Conservation (phyloP, 1,139 yeast species). For the Blastobotrys malaysiensis region DNA sequence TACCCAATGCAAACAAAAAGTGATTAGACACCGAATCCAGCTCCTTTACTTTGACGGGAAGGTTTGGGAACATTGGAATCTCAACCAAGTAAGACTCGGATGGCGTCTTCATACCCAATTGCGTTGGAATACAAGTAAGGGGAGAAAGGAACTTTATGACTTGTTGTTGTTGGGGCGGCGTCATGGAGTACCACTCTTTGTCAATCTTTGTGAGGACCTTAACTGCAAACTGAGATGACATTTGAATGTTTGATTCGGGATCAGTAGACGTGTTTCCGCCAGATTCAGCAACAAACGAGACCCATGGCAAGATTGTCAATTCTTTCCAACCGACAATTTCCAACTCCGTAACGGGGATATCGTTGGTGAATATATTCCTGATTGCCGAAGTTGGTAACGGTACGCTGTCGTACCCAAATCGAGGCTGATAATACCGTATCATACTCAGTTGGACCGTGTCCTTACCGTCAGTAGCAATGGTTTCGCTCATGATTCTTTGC, state of each 20-base stretch:
- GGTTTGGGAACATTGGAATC: conserved; percentile 35
- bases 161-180: conserved; percentile 10
- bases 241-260: conserved; percentile 20
- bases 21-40: conserved; percentile 26
- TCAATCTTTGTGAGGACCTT: conserved; percentile 27
- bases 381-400: conserved; percentile 34
- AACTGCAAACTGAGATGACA: conserved; percentile 27
- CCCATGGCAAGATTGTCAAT: conserved; percentile 28
- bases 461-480: conserved; percentile 17
- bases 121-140: conserved; percentile 36
- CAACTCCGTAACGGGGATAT: conserved; percentile 16
- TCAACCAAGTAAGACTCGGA: conserved; percentile 32
- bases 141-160: conserved; percentile 21
- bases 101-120: conserved; percentile 36
- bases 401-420: conserved; percentile 23
- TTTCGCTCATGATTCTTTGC: conserved; percentile 13
- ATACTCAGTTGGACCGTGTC: conserved; percentile 22
- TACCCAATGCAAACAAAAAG: conserved; percentile 33
- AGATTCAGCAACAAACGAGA: conserved; percentile 20
- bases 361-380: conserved; percentile 23
- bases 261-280: not conserved
- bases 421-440: conserved; percentile 24
- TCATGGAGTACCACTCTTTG: conserved; percentile 26
- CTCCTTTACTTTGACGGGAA: conserved; percentile 32
- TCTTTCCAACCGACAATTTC: conserved; percentile 29